Evolutionary conservation across 768 basidiomycete genomes (phyloP).

Genomic region (Suillus lakei): DNA sequence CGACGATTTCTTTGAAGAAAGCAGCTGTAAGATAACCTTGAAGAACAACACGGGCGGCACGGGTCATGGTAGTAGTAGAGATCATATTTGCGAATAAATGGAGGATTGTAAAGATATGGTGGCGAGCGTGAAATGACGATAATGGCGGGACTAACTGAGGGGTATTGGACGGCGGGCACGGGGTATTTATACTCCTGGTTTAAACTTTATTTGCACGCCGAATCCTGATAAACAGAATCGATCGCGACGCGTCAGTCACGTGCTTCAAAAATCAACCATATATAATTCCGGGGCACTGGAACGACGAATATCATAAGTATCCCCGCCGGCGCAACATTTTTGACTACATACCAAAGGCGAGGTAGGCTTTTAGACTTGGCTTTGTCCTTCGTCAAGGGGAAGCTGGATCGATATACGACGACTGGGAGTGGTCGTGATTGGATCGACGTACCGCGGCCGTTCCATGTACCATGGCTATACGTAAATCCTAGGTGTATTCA

Average conservation of each 20-base stretch:
- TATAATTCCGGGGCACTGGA: background rate
- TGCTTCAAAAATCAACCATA: background rate
- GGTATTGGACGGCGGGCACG: too few relatives aligned
- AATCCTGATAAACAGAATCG: too few relatives aligned
- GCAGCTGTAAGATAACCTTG: too few relatives aligned
- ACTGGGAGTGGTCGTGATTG: background rate
- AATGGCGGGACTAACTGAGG: too few relatives aligned
- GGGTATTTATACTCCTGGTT: too few relatives aligned
- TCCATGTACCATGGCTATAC: background rate
- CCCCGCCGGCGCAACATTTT: background rate
- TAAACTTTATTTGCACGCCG: too few relatives aligned
- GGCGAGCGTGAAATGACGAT: too few relatives aligned
- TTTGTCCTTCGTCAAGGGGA: background rate
- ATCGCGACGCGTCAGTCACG: background rate
- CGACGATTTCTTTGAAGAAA: background rate
- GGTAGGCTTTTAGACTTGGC: background rate
- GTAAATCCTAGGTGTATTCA: conserved; percentile 15
- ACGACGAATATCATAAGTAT: background rate
- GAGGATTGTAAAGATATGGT: too few relatives aligned
- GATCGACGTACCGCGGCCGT: background rate
- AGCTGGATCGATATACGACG: background rate
- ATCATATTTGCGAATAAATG: background rate
- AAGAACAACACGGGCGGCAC: background rate
- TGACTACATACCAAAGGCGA: background rate
- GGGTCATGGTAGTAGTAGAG: too few relatives aligned